A percentile compares a stretch with the other conserved stretches of the same genome.
These are phyloP conservation scores for Apostasia shenzhenica DNA, from an alignment of 106 monocot species.

Conservation along the genomic window DNA sequence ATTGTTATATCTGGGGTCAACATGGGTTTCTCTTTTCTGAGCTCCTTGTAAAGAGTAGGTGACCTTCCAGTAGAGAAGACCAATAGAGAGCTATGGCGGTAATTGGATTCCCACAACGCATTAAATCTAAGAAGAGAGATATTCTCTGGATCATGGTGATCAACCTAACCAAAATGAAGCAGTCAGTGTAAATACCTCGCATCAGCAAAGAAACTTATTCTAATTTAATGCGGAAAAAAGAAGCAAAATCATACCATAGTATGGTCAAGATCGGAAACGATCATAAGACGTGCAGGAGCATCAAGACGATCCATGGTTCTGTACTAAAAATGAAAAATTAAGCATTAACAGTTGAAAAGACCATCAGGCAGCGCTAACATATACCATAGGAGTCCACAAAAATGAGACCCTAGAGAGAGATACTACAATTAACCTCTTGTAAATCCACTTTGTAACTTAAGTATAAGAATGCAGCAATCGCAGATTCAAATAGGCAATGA, in stretches of 20 bases:
- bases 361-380: not conserved
- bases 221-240: not conserved
- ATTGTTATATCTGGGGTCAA: slow-evolving; percentile 69
- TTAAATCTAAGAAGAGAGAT: slow-evolving; percentile 64
- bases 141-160: slow-evolving; percentile 62
- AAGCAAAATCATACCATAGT: slow-evolving; percentile 55
- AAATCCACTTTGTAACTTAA: too few relatives aligned
- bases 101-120: slow-evolving; percentile 67
- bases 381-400: too few relatives aligned
- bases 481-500: too few relatives aligned
- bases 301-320: slow-evolving; percentile 44
- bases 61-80: slow-evolving; percentile 78
- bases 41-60: slow-evolving; percentile 41
- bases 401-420: too few relatives aligned
- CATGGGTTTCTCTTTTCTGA: slow-evolving; percentile 49
- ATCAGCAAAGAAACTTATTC: not conserved
- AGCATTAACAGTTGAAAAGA: not conserved
- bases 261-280: slow-evolving; percentile 87
- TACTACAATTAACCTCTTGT: too few relatives aligned
- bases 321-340: not conserved
- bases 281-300: slow-evolving; percentile 58
- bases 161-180: slow-evolving; percentile 31
- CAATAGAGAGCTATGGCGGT: slow-evolving; percentile 41
- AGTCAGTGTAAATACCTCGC: not conserved
- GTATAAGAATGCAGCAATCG: too few relatives aligned